Conservation (phyloP, 768 basidiomycete genomes). For the Cyathus striatus region DNA sequence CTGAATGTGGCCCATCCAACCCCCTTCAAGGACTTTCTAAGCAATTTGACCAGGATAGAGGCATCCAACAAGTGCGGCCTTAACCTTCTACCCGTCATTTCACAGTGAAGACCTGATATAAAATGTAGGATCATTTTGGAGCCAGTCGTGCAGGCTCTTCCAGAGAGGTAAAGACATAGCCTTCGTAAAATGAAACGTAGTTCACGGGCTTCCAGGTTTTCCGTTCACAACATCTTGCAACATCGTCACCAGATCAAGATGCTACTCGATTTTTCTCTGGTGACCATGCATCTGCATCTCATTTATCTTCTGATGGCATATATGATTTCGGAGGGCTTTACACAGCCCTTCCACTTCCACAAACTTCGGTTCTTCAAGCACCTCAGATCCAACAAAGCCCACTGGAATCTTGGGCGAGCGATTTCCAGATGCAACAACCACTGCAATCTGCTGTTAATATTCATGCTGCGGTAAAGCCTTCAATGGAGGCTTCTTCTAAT, state of each 20-base stretch:
- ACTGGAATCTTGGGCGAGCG: conserved; percentile 53
- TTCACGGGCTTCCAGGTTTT: conserved; percentile 39
- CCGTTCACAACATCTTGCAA: conserved; percentile 43
- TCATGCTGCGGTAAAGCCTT: conserved; percentile 9
- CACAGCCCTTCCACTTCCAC: conserved; percentile 35
- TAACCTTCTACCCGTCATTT: neutral
- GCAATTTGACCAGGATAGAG: conserved; percentile 73
- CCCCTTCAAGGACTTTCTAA: conserved; percentile 78
- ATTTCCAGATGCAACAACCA: conserved; percentile 45
- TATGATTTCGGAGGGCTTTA: conserved; percentile 62
- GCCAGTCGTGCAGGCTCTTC: conserved; percentile 57
- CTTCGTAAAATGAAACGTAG: neutral
- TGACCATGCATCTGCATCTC: conserved; percentile 23
- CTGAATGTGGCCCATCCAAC: conserved; percentile 86
- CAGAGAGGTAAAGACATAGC: conserved; percentile 42
- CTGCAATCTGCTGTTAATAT: conserved; percentile 10
- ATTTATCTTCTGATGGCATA: conserved; percentile 28
- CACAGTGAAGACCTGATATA: conserved; percentile 6
- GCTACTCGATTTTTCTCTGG: conserved; percentile 64
- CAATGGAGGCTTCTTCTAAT: too few species aligned
- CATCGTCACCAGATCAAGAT: conserved; percentile 50
- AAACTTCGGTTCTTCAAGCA: conserved; percentile 10
- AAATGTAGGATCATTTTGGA: conserved; percentile 65
- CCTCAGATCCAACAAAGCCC: conserved; percentile 18
- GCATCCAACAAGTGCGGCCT: conserved; percentile 61